Evolutionary conservation across 441 rosid genomes (phyloP).

Genomic region (Erodium chrysanthum): DNA sequence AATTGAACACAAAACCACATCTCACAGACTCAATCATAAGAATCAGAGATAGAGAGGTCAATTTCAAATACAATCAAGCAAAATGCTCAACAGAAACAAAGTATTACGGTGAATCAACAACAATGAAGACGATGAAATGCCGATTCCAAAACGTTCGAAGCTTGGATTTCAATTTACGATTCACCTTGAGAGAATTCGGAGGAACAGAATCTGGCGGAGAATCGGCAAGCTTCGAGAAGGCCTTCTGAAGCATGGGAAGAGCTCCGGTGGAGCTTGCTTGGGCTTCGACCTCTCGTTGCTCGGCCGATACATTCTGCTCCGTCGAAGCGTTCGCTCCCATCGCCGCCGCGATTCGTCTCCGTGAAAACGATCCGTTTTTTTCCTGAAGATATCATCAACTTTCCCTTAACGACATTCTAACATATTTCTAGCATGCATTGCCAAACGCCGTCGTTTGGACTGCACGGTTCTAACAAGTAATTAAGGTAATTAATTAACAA

Average conservation of each 20-base stretch:
- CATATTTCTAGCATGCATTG: neutral
- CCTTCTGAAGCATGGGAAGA: slow-evolving; percentile 50
- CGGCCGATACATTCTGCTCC: slow-evolving; percentile 27
- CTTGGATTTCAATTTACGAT: neutral
- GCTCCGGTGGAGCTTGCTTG: slow-evolving; percentile 69
- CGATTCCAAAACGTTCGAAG: neutral
- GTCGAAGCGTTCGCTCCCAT: slow-evolving; percentile 82
- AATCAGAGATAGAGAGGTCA: neutral
- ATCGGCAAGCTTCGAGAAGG: slow-evolving; percentile 54
- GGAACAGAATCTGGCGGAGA: slow-evolving; percentile 43
- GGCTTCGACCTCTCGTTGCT: slow-evolving; percentile 57
- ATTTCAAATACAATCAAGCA: too few species aligned
- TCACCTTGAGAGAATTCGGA: slow-evolving; percentile 47
- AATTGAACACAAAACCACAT: too few species aligned
- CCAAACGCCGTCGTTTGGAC: neutral
- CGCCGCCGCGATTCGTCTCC: slow-evolving; percentile 1
- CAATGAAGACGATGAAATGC: neutral
- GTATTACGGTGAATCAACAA: too few species aligned
- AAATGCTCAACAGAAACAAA: too few species aligned
- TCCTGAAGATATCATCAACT: neutral
- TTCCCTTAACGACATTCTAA: too few species aligned
- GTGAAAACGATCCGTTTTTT: neutral
- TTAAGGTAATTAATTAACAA: too few species aligned
- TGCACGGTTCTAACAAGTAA: neutral
- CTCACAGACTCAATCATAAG: neutral